Evolutionary conservation across 495 filamentous ascomycete genomes (phyloP).

Genomic region (Friedmanniomyces endolithicus): DNA sequence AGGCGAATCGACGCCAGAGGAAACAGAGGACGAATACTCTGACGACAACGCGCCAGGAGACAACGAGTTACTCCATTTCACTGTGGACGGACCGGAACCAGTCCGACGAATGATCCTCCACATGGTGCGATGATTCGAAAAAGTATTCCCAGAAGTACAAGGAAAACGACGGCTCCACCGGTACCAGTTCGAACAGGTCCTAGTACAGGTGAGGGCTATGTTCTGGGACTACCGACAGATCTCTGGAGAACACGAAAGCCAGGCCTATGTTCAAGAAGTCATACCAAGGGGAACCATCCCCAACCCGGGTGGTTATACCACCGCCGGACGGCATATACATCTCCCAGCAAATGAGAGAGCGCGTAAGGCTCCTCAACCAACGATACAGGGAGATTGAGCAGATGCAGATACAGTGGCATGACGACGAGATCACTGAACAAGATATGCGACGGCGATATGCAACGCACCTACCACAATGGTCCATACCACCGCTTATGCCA

Average conservation of each 20-base stretch:
- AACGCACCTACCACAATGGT: not conserved
- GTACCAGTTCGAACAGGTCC: not conserved
- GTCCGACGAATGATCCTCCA: not conserved
- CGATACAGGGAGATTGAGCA: not conserved
- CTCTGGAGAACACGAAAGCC: too few species aligned
- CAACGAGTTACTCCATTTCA: too few species aligned
- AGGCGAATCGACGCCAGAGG: too few species aligned
- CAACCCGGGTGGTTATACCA: not conserved
- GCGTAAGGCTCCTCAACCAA: not conserved
- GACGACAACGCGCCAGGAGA: too few species aligned
- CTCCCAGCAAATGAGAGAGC: not conserved
- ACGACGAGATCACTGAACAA: not conserved
- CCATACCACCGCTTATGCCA: not conserved
- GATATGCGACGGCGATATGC: not conserved
- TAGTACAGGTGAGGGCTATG: not conserved
- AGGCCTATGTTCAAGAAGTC: too few species aligned
- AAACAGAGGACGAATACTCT: too few species aligned
- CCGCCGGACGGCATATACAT: not conserved
- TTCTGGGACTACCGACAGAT: too few species aligned
- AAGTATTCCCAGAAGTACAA: slow-evolving; percentile 3
- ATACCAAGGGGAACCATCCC: not conserved
- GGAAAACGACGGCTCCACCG: slow-evolving; percentile 3
- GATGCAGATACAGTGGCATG: not conserved
- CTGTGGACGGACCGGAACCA: too few species aligned
- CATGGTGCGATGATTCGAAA: not conserved